Evolutionary conservation across 306 rosid species (phyloP).

Genomic region (Trichosanthes cucumerina): DNA sequence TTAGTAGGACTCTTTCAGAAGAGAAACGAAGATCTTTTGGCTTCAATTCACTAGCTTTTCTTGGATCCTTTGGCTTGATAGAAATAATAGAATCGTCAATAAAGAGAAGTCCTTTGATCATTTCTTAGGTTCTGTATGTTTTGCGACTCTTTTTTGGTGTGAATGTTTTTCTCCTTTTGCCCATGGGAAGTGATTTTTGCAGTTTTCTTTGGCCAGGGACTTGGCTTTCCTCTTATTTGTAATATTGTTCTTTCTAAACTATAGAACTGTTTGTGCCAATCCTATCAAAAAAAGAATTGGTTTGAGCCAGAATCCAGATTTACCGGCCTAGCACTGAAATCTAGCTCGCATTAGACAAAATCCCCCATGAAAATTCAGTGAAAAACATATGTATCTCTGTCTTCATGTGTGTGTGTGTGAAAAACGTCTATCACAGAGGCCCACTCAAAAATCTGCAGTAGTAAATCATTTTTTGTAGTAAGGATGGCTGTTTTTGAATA

Average conservation of each 20-base stretch:
- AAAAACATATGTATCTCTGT: background rate
- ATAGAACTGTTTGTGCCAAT: background rate
- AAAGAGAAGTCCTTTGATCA: background rate
- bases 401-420: background rate
- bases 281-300: background rate
- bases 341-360: background rate
- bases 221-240: background rate
- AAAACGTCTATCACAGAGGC: background rate
- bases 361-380: background rate
- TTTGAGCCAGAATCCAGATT: background rate
- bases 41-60: background rate
- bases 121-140: background rate
- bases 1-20: background rate
- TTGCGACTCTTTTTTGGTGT: background rate
- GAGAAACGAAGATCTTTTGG: background rate
- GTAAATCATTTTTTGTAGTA: background rate
- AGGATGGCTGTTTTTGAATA: background rate
- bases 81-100: background rate
- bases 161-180: background rate
- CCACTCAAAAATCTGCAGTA: background rate
- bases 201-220: background rate
- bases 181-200: background rate
- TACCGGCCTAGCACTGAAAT: background rate
- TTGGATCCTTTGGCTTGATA: background rate
- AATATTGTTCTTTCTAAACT: background rate